These are phyloP conservation scores for Allium cepa DNA, from an alignment of 106 monocot genomes.

Conservation along the genomic window DNA sequence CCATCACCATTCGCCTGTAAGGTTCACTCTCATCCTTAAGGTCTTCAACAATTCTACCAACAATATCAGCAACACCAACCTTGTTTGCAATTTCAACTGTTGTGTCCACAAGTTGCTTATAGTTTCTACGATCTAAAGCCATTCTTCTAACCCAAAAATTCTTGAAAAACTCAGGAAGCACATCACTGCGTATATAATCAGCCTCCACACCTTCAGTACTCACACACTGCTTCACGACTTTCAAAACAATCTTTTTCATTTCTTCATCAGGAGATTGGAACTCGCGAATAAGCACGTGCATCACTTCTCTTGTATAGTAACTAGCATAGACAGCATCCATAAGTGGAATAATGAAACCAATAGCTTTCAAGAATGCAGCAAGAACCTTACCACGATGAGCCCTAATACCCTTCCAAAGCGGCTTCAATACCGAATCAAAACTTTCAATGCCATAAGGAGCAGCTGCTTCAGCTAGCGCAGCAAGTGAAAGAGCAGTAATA, in stretches of 20 bases:
- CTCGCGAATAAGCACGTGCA: slow-evolving; percentile 83
- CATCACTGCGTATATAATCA: slow-evolving; percentile 80
- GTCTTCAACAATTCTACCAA: slow-evolving; percentile 87
- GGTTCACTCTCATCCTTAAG: slow-evolving; percentile 98
- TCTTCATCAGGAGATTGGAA: slow-evolving; percentile 98
- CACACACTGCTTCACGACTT: slow-evolving; percentile 97
- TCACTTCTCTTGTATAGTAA: slow-evolving; percentile 95
- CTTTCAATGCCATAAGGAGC: slow-evolving; percentile 98
- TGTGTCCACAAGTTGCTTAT: slow-evolving; percentile 89
- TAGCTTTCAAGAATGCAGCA: slow-evolving; percentile 90
- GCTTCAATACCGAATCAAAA: slow-evolving; percentile 97
- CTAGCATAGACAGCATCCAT: slow-evolving; percentile 98
- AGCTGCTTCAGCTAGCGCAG: slow-evolving; percentile 92
- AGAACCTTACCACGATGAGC: slow-evolving; percentile 95
- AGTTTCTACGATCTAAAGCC: slow-evolving; percentile 91
- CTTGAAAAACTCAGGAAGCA: slow-evolving; percentile 84
- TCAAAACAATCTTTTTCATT: slow-evolving; percentile 98
- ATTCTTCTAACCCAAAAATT: slow-evolving; percentile 96
- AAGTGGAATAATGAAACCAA: slow-evolving; percentile 97
- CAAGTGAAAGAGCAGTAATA: slow-evolving; percentile 95
- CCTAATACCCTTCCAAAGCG: slow-evolving; percentile 97
- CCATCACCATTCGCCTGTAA: slow-evolving; percentile 98
- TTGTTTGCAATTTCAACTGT: slow-evolving; percentile 98
- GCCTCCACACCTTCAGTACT: slow-evolving; percentile 96
- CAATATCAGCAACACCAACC: slow-evolving; percentile 95